Conservation (phyloP, 805 yeast genomes). For the Lachancea quebecensis region DNA sequence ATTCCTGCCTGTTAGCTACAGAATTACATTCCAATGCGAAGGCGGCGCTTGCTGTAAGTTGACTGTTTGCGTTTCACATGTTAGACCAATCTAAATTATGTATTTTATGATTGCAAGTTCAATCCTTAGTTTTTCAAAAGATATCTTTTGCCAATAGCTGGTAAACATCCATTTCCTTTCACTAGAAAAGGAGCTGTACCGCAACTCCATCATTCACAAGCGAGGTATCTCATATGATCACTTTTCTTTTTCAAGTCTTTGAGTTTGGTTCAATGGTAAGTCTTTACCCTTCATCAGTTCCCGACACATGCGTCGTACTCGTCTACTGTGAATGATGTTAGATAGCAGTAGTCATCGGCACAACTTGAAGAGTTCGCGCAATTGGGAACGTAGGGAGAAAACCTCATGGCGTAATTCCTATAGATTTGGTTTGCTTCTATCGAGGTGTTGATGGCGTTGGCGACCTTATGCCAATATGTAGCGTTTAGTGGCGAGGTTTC, state of each 20-base stretch:
- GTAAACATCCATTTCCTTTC: too few relatives aligned
- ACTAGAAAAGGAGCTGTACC: too few relatives aligned
- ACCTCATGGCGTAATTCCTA: constrained; percentile 44
- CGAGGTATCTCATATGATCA: too few relatives aligned
- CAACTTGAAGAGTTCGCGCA: constrained; percentile 37
- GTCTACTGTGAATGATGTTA: constrained; percentile 33
- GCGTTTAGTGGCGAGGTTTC: constrained; percentile 52
- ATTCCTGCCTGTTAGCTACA: too few relatives aligned
- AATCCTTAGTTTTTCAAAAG: too few relatives aligned
- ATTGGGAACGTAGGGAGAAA: constrained; percentile 47
- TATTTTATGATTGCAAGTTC: too few relatives aligned
- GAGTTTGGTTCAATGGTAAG: neutral
- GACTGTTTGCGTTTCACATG: too few relatives aligned
- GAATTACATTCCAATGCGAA: too few relatives aligned
- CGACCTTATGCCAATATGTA: constrained; percentile 58
- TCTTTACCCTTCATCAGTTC: neutral
- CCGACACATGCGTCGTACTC: constrained; percentile 25
- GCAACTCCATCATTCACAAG: too few relatives aligned
- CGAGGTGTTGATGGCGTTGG: constrained; percentile 38
- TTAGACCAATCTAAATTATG: too few relatives aligned
- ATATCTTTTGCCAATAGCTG: too few relatives aligned
- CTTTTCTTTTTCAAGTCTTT: neutral
- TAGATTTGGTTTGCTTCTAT: constrained; percentile 43
- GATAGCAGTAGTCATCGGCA: constrained; percentile 36
- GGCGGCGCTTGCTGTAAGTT: too few relatives aligned